These are phyloP conservation scores for Phytophthora pinifolia DNA, from an alignment of 352 stramenopile genomes.

Conservation along the genomic window DNA sequence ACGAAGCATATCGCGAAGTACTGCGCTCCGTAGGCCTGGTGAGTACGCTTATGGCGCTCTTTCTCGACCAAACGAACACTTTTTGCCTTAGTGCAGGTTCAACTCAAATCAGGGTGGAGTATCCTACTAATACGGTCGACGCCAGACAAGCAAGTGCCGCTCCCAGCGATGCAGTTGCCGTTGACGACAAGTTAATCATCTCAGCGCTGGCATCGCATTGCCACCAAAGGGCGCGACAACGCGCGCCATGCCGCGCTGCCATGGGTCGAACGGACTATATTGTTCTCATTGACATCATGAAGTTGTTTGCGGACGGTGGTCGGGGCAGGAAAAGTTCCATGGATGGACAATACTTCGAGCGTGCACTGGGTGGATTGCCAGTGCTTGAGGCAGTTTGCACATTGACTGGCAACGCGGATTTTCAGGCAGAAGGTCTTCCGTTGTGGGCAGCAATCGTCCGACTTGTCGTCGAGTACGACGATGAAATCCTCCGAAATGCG, in stretches of 20 bases:
- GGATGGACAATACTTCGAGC: slow-evolving; percentile 31
- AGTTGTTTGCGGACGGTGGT: slow-evolving; percentile 22
- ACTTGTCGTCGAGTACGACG: slow-evolving; percentile 38
- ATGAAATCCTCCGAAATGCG: slow-evolving; percentile 39
- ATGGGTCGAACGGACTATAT: slow-evolving; percentile 37
- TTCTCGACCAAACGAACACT: slow-evolving; percentile 40
- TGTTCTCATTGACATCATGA: slow-evolving; percentile 48
- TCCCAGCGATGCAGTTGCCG: slow-evolving; percentile 15
- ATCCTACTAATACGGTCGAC: slow-evolving; percentile 48
- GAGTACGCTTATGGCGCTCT: slow-evolving; percentile 38
- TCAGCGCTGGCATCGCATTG: slow-evolving; percentile 55
- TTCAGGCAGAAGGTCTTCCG: slow-evolving; percentile 35
- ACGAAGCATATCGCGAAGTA: slow-evolving; percentile 44
- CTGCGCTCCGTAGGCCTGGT: slow-evolving; percentile 41
- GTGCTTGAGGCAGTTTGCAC: slow-evolving; percentile 52
- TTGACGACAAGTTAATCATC: slow-evolving; percentile 41
- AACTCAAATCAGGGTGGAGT: slow-evolving; percentile 48
- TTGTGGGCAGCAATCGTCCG: slow-evolving; percentile 45
- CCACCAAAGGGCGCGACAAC: slow-evolving; percentile 31
- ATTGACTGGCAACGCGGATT: slow-evolving; percentile 32
- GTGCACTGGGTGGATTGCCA: slow-evolving; percentile 36
- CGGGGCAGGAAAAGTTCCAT: slow-evolving; percentile 2
- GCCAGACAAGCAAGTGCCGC: slow-evolving; percentile 22
- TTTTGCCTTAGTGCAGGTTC: slow-evolving; percentile 27
- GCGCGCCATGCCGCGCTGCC: slow-evolving; percentile 5